phyloP scores from a whole-genome alignment of 768 basidiomycete species.

The Boletus subparvulus region DNA sequence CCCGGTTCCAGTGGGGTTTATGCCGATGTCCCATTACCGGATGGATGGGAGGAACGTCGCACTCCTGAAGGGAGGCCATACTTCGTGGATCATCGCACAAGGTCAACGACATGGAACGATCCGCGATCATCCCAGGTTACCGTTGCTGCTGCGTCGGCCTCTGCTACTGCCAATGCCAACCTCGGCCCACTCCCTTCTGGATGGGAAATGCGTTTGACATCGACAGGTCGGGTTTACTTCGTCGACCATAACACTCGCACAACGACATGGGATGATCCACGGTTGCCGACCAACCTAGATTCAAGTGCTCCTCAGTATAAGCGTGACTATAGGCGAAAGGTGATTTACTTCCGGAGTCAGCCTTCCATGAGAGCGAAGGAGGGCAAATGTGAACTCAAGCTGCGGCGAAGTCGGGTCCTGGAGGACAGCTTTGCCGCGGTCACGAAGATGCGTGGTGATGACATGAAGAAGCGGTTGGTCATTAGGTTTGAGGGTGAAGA shows the following conservation, averaged over 20 bases:
- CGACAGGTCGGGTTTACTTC: slow-evolving; percentile 83
- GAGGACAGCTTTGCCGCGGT: slow-evolving; percentile 86
- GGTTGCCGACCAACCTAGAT: slow-evolving; percentile 78
- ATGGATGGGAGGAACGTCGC: slow-evolving; percentile 90
- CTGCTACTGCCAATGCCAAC: slow-evolving; percentile 50
- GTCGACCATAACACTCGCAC: slow-evolving; percentile 90
- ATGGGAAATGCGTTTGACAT: slow-evolving; percentile 94
- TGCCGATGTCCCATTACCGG: slow-evolving; percentile 70
- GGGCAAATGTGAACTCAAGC: slow-evolving; percentile 85
- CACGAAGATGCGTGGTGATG: slow-evolving; percentile 74
- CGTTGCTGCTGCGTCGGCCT: slow-evolving; percentile 42
- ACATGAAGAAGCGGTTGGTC: slow-evolving; percentile 69
- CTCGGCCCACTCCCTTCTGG: slow-evolving; percentile 86
- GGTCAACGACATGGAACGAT: slow-evolving; percentile 91
- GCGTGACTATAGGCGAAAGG: slow-evolving; percentile 87
- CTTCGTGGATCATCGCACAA: slow-evolving; percentile 74
- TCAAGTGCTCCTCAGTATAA: slow-evolving; percentile 94
- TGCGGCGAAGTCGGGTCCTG: slow-evolving; percentile 75
- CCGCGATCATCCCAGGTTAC: slow-evolving; percentile 61
- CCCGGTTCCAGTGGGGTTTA: slow-evolving; percentile 36
- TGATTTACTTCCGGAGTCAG: slow-evolving; percentile 90
- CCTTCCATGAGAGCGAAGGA: slow-evolving; percentile 75
- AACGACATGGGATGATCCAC: slow-evolving; percentile 92
- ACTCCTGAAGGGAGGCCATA: slow-evolving; percentile 84
- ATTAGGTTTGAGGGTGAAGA: slow-evolving; percentile 80